Evolutionary conservation across 2,329 filamentous ascomycete genomes (phyloP).

Genomic region (Xylaria sp.): DNA sequence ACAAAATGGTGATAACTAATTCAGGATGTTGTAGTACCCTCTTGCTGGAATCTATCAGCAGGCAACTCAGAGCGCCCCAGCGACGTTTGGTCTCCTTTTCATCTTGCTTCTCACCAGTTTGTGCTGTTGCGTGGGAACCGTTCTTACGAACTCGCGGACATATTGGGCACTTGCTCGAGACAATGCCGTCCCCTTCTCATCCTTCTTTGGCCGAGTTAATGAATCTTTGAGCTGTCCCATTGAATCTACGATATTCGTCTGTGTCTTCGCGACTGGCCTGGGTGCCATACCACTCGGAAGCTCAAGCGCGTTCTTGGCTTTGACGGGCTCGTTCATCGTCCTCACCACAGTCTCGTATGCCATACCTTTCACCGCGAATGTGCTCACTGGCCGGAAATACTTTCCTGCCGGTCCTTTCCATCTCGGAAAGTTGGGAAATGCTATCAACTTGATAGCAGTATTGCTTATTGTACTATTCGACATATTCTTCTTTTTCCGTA

Average conservation of each 20-base stretch:
- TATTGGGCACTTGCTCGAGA: slow-evolving; percentile 68
- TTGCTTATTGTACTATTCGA: slow-evolving; percentile 65
- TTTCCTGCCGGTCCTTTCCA: slow-evolving; percentile 64
- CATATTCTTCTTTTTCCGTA: slow-evolving; percentile 70
- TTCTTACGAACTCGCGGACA: slow-evolving; percentile 58
- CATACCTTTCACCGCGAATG: slow-evolving; percentile 60
- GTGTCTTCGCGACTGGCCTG: slow-evolving; percentile 61
- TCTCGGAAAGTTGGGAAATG: slow-evolving; percentile 61
- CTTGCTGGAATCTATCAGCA: slow-evolving; percentile 71
- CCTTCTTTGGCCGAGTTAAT: slow-evolving; percentile 64
- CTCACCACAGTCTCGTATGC: slow-evolving; percentile 66
- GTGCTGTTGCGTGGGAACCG: slow-evolving; percentile 61
- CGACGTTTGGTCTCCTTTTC: slow-evolving; percentile 66
- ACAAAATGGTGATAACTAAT: not conserved
- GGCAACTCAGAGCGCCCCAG: slow-evolving; percentile 61
- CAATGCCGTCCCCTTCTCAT: slow-evolving; percentile 67
- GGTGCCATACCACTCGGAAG: slow-evolving; percentile 67
- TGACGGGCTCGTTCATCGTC: slow-evolving; percentile 68
- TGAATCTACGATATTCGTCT: slow-evolving; percentile 65
- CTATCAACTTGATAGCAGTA: slow-evolving; percentile 61
- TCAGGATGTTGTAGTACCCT: slow-evolving; percentile 55
- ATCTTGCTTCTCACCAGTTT: slow-evolving; percentile 64
- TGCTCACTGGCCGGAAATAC: slow-evolving; percentile 61
- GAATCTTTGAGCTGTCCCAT: slow-evolving; percentile 66
- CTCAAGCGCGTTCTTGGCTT: slow-evolving; percentile 64